phyloP scores from a whole-genome alignment of 2,329 filamentous ascomycete species.

The Magnaporthiopsis rhizophila region DNA sequence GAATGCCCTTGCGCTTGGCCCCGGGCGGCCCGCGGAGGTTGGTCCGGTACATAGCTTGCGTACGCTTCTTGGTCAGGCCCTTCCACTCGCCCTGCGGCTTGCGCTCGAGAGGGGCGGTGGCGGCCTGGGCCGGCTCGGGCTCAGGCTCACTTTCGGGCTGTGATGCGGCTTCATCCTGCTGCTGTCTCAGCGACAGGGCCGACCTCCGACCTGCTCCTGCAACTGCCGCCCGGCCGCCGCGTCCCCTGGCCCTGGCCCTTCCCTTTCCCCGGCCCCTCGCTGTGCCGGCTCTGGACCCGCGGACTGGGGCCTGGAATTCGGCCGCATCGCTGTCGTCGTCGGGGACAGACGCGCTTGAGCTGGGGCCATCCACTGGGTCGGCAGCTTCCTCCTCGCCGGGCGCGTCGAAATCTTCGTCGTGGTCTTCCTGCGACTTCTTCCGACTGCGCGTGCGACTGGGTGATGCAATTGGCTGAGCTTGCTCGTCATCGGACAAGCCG shows the following conservation, averaged over 20 bases:
- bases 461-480: neutral
- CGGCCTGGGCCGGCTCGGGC: too few relatives aligned
- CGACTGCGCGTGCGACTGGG: neutral
- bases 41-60: constrained; percentile 1
- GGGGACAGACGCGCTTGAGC: neutral
- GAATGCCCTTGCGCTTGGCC: constrained; percentile 3
- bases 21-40: neutral
- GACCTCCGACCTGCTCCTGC: neutral
- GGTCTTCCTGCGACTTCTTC: neutral
- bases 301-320: too few relatives aligned
- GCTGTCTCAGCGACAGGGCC: neutral
- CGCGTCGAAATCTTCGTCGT: constrained; percentile 1
- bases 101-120: neutral
- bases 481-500: neutral
- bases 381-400: neutral
- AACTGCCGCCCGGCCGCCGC: neutral
- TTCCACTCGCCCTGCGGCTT: neutral
- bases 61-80: constrained; percentile 1
- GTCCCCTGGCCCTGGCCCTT: neutral
- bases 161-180: neutral
- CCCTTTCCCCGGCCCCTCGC: too few relatives aligned
- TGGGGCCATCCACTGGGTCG: neutral
- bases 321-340: neutral
- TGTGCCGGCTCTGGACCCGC: neutral
- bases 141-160: neutral